phyloP scores from a whole-genome alignment of 2,329 filamentous ascomycete species.

The Pyricularia grisea region DNA sequence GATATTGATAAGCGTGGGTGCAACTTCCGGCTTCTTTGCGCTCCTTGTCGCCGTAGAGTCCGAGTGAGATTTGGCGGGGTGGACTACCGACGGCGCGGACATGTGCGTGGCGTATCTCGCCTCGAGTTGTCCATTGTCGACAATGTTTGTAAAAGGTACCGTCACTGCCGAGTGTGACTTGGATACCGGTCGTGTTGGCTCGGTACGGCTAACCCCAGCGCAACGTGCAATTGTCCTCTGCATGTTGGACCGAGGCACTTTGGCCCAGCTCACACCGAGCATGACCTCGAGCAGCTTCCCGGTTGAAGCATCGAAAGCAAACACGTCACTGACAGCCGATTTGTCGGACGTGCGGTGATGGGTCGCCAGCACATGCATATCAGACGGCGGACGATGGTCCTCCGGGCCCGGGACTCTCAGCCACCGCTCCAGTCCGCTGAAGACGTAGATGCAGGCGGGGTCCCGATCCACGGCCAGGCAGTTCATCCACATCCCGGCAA shows the following conservation, averaged over 20 bases:
- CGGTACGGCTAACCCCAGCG: neutral
- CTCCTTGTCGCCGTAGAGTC: neutral
- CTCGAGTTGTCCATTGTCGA: neutral
- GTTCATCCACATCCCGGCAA: slow-evolving; percentile 26
- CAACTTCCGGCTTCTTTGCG: neutral
- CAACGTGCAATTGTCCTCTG: neutral
- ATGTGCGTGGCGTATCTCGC: neutral
- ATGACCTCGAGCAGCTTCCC: slow-evolving; percentile 22
- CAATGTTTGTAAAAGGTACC: neutral
- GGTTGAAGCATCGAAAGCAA: slow-evolving; percentile 20
- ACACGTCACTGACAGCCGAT: slow-evolving; percentile 21
- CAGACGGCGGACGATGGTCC: neutral
- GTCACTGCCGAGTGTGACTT: neutral
- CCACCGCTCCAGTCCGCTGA: slow-evolving; percentile 19
- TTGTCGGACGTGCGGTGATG: slow-evolving; percentile 16
- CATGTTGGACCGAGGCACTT: neutral
- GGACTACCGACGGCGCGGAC: neutral
- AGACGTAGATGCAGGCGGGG: slow-evolving; percentile 21
- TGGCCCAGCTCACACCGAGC: slow-evolving; percentile 20
- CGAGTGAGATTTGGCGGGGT: too few relatives aligned
- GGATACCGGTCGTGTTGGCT: too few relatives aligned
- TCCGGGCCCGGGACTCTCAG: slow-evolving; percentile 17
- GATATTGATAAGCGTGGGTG: slow-evolving; percentile 9
- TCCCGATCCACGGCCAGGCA: slow-evolving; percentile 19
- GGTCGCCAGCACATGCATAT: slow-evolving; percentile 17